A percentile compares a stretch with the other conserved stretches of the same genome.
These are phyloP conservation scores for Coemansia reversa DNA, from an alignment of 192 early-diverging fungal genomes.

Conservation along the genomic window DNA sequence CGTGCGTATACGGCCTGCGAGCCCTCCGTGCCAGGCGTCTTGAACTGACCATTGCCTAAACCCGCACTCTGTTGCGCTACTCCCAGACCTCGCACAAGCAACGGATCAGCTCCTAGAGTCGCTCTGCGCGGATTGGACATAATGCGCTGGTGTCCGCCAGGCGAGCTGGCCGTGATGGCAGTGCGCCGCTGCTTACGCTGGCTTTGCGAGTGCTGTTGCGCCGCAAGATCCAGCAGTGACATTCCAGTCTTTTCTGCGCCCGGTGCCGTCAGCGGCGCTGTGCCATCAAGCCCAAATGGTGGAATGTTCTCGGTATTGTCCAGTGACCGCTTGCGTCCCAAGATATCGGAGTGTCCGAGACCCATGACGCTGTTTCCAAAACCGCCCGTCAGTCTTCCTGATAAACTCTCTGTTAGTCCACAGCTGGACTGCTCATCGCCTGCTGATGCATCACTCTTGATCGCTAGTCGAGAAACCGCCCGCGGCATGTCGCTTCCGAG, in stretches of 20 bases:
- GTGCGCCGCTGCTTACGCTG: slow-evolving; percentile 49
- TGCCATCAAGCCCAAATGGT: slow-evolving; percentile 24
- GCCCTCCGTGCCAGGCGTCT: neutral
- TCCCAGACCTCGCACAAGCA: slow-evolving; percentile 25
- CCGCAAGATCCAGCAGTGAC: slow-evolving; percentile 46
- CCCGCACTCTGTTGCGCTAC: neutral
- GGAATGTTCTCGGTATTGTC: slow-evolving; percentile 49
- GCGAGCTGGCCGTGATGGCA: slow-evolving; percentile 44
- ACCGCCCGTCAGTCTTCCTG: slow-evolving; percentile 22
- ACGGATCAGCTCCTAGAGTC: slow-evolving; percentile 14
- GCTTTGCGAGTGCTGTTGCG: slow-evolving; percentile 44
- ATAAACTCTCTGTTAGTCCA: slow-evolving; percentile 16
- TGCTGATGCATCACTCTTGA: slow-evolving; percentile 11
- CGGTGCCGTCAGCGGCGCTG: slow-evolving; percentile 5
- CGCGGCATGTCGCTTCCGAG: slow-evolving; percentile 23
- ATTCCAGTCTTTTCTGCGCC: slow-evolving; percentile 23
- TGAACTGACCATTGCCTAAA: neutral
- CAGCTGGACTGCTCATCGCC: slow-evolving; percentile 31
- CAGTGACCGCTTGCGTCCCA: slow-evolving; percentile 44
- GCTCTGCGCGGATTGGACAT: slow-evolving; percentile 36
- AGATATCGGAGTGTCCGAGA: slow-evolving; percentile 33
- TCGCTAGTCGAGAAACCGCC: slow-evolving; percentile 14
- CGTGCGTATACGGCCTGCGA: slow-evolving; percentile 4
- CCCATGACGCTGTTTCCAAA: slow-evolving; percentile 28
- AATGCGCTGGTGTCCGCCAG: slow-evolving; percentile 34